Conservation (phyloP, 495 filamentous ascomycete species). For the Tuber calosporum region DNA sequence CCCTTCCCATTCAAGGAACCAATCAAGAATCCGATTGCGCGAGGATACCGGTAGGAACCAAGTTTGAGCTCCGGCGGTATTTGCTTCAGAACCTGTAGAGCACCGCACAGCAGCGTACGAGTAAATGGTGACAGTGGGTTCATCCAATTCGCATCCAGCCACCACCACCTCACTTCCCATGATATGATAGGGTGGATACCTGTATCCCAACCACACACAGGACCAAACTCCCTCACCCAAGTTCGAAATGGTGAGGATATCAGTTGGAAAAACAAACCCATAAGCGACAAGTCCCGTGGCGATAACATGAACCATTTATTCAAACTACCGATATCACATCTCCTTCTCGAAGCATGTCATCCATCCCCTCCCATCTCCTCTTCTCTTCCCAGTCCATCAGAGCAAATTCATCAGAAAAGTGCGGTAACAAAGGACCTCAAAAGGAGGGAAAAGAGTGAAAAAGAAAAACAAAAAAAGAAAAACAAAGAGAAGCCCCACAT, state of each 20-base stretch:
- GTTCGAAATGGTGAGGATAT: not conserved
- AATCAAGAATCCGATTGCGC: slow-evolving; percentile 3
- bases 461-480: not conserved
- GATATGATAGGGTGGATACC: not conserved
- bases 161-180: slow-evolving; percentile 1
- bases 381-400: not conserved
- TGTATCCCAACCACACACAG: not conserved
- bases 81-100: not conserved
- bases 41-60: not conserved
- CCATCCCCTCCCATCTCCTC: not conserved
- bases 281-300: not conserved
- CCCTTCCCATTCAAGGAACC: not conserved
- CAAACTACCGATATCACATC: slow-evolving; percentile 5
- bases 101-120: not conserved
- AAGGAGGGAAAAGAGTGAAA: not conserved
- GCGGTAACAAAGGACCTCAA: not conserved
- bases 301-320: not conserved
- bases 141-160: not conserved
- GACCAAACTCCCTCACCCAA: not conserved
- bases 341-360: slow-evolving; percentile 6
- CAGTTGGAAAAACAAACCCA: not conserved
- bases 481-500: not conserved
- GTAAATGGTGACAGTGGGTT: not conserved
- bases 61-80: not conserved
- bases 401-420: not conserved